phyloP scores from a whole-genome alignment of 192 early-diverging fungal species.

The Coemansia sp. region DNA sequence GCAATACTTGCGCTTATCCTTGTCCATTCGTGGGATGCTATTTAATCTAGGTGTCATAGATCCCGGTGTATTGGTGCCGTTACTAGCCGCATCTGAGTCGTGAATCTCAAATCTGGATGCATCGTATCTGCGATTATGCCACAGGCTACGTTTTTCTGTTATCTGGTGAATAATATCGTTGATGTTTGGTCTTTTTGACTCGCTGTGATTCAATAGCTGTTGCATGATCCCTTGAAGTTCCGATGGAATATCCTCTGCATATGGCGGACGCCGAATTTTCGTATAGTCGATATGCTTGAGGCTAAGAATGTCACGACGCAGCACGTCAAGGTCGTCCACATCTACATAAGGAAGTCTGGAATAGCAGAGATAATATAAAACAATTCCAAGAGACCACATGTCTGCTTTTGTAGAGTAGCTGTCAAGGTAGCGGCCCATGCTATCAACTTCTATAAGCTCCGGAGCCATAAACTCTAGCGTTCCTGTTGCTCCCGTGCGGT shows the following conservation, averaged over 20 bases:
- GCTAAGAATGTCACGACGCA: slow-evolving; percentile 75
- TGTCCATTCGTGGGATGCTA: too few species aligned
- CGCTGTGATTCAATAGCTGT: slow-evolving; percentile 37
- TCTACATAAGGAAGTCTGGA: slow-evolving; percentile 77
- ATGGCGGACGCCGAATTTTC: slow-evolving; percentile 15
- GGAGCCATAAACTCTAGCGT: slow-evolving; percentile 96
- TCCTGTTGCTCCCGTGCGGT: slow-evolving; percentile 93
- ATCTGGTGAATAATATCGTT: slow-evolving; percentile 28
- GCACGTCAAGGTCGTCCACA: slow-evolving; percentile 85
- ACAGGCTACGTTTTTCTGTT: slow-evolving; percentile 29
- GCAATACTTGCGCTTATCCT: neutral
- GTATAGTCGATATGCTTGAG: slow-evolving; percentile 53
- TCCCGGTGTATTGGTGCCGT: slow-evolving; percentile 21
- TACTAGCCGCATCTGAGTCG: slow-evolving; percentile 37
- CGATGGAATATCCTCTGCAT: slow-evolving; percentile 29
- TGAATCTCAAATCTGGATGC: slow-evolving; percentile 41
- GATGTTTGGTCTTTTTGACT: slow-evolving; percentile 43
- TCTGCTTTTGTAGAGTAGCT: slow-evolving; percentile 86
- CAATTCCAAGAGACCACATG: slow-evolving; percentile 94
- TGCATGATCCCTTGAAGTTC: slow-evolving; percentile 44
- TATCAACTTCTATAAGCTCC: slow-evolving; percentile 64
- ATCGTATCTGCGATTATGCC: slow-evolving; percentile 32
- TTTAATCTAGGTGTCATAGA: slow-evolving; percentile 8
- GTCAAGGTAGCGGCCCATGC: slow-evolving; percentile 65
- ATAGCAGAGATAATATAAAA: slow-evolving; percentile 91